Evolutionary conservation across 2,329 filamentous ascomycete species (phyloP), one percentile per base, ranked within the genome.

Genomic region (Cryphonectria parasitica): DNA sequence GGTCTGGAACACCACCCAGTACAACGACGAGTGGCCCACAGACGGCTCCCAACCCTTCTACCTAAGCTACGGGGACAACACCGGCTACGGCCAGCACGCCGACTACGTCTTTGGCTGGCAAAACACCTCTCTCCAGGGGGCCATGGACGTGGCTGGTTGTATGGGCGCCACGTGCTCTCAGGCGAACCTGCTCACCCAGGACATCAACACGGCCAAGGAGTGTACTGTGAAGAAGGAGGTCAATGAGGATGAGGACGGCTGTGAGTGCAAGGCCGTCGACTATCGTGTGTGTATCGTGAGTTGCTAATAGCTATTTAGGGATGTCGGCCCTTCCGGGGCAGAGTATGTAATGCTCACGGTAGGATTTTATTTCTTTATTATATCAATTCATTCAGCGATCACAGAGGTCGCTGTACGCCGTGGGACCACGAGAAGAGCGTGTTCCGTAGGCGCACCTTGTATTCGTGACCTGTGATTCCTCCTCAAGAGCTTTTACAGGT

Each of bases 21-120:
- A 79, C 72, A 78, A 77, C 71, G 74, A 76, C 76, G 72, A 69
- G 54, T 76, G 80, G 80, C 76, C 76, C 28, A 76, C 77, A 56
- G 78, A 80, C 75, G 79, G 78, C n/a, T 76, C 75, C 6, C 74
- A 77, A 56, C 77, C 77, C 11, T 79, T 79, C 61, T 74, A 75
- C 2, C 71, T 75, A 13, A 79, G 75, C 72, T 78, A 75, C 72
- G 76, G 77, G 62, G 78, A 79, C 60, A 72, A 74, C 43, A 69
- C 63, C 10, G 77, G 77, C 10, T 81, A 76, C 64, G 80, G 80
- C 6, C 80, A 79, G 6, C 80, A 82, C 68, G 80, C 79, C 17
- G 81, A 82, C 70, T 82, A 82, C 73, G 75, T 82, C 31, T 82
- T 82, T 70, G 80, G 80, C 34, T 82, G 80, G 77, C 75, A 78